A percentile compares a stretch with the other conserved stretches of the same genome.
These are phyloP conservation scores for Irpex rosettiformis DNA, from an alignment of 1,284 basidiomycete species.

Conservation along the genomic window DNA sequence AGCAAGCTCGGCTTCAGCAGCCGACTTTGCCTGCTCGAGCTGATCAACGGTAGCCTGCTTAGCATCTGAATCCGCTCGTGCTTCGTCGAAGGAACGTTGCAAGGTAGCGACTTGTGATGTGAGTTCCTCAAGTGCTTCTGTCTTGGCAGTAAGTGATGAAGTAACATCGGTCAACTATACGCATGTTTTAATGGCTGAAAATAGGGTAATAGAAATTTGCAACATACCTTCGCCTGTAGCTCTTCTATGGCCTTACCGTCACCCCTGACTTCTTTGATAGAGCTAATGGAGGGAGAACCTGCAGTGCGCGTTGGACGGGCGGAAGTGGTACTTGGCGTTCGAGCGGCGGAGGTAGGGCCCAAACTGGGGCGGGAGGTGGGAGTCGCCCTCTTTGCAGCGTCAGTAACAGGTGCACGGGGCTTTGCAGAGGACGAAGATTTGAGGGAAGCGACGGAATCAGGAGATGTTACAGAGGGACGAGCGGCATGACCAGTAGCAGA, in stretches of 20 bases:
- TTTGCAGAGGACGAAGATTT: slow-evolving; percentile 25
- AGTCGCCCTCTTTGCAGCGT: slow-evolving; percentile 29
- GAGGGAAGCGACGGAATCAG: slow-evolving; percentile 24
- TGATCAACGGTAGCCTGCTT: slow-evolving; percentile 42
- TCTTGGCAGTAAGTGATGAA: slow-evolving; percentile 50
- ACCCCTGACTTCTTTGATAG: slow-evolving; percentile 65
- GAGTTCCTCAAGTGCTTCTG: slow-evolving; percentile 43
- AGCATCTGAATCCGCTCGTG: slow-evolving; percentile 42
- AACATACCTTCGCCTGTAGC: slow-evolving; percentile 55
- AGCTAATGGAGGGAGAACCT: slow-evolving; percentile 57
- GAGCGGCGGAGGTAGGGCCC: slow-evolving; percentile 16
- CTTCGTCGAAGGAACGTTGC: slow-evolving; percentile 48
- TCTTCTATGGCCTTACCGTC: slow-evolving; percentile 54
- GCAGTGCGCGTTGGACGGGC: slow-evolving; percentile 39
- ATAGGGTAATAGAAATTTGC: slow-evolving; percentile 12
- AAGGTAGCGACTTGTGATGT: slow-evolving; percentile 49
- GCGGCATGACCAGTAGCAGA: slow-evolving; percentile 26
- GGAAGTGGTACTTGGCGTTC: slow-evolving; percentile 26
- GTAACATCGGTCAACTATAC: slow-evolving; percentile 56
- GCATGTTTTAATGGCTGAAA: slow-evolving; percentile 5
- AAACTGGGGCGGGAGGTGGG: slow-evolving; percentile 28
- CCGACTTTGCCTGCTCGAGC: slow-evolving; percentile 45
- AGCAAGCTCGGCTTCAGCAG: slow-evolving; percentile 45
- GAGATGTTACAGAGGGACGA: slow-evolving; percentile 52
- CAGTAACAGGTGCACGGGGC: slow-evolving; percentile 33